Percentiles rank a stretch among this genome's conserved stretches.
These are phyloP conservation scores for Talaromyces ruber DNA, from an alignment of 495 filamentous ascomycete species.

Conservation along the genomic window DNA sequence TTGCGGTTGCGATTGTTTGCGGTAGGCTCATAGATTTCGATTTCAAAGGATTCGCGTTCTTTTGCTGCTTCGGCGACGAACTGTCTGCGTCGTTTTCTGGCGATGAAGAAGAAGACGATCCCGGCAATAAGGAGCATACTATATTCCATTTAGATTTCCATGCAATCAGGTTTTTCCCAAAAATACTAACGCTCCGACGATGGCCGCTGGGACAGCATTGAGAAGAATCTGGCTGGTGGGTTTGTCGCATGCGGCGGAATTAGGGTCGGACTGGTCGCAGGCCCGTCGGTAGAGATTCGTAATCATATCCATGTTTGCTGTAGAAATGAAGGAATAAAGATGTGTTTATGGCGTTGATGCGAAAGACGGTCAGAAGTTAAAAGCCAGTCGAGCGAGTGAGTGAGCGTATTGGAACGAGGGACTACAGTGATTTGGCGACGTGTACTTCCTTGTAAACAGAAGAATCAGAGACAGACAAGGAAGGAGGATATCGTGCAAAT, in stretches of 20 bases:
- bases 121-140: conserved; percentile 1
- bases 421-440: not conserved
- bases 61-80: conserved; percentile 1
- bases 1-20: not conserved
- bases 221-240: conserved; percentile 1
- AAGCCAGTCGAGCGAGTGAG: not conserved
- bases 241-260: not conserved
- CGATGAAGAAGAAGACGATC: conserved; percentile 1
- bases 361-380: not conserved
- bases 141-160: not conserved
- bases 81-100: not conserved
- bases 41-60: conserved; percentile 6
- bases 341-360: not conserved
- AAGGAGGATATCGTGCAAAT: not conserved
- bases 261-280: not conserved
- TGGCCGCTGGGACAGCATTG: conserved; percentile 1
- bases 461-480: not conserved
- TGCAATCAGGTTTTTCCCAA: not conserved
- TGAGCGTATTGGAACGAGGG: not conserved
- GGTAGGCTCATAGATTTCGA: conserved; percentile 4
- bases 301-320: not conserved
- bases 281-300: not conserved
- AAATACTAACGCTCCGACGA: conserved; percentile 3
- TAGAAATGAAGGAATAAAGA: not conserved
- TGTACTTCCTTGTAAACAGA: not conserved